Evolutionary conservation across 116 monocot species (phyloP).

Genomic region (Trichopus zeylanicus): DNA sequence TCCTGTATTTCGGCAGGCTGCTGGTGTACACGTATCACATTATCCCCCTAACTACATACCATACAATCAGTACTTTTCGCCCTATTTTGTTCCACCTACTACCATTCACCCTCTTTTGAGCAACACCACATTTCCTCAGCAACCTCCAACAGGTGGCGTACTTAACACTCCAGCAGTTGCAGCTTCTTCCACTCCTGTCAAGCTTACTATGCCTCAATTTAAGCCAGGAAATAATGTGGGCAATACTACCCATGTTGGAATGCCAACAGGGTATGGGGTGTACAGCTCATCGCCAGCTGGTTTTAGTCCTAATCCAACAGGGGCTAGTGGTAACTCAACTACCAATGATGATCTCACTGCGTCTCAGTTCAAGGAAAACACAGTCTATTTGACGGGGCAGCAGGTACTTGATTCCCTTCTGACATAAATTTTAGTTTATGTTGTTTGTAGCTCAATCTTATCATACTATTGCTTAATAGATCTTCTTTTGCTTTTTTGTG

Average conservation of each 20-base stretch:
- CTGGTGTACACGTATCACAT: constrained; percentile 61
- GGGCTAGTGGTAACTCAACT: constrained; percentile 27
- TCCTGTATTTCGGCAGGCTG: constrained; percentile 70
- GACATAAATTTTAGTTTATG: neutral
- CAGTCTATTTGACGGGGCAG: constrained; percentile 58
- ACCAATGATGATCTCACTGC: constrained; percentile 55
- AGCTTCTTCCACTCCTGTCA: constrained; percentile 29
- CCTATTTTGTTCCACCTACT: constrained; percentile 57
- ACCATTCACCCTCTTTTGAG: constrained; percentile 68
- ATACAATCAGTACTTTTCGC: constrained; percentile 64
- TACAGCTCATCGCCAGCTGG: constrained; percentile 42
- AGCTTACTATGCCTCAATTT: constrained; percentile 52
- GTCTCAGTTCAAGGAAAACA: constrained; percentile 74
- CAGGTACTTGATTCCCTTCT: constrained; percentile 33
- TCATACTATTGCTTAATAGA: too few relatives aligned
- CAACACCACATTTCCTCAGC: constrained; percentile 68
- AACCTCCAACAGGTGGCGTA: constrained; percentile 43
- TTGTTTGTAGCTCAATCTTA: too few relatives aligned
- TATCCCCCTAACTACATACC: constrained; percentile 76
- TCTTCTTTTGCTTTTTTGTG: too few relatives aligned
- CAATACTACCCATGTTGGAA: constrained; percentile 20
- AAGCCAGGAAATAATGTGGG: constrained; percentile 51
- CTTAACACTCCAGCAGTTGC: constrained; percentile 42
- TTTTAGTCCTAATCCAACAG: constrained; percentile 28
- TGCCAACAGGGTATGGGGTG: constrained; percentile 36